phyloP scores from a whole-genome alignment of 1,284 basidiomycete species.

The Boletus subluridellus region DNA sequence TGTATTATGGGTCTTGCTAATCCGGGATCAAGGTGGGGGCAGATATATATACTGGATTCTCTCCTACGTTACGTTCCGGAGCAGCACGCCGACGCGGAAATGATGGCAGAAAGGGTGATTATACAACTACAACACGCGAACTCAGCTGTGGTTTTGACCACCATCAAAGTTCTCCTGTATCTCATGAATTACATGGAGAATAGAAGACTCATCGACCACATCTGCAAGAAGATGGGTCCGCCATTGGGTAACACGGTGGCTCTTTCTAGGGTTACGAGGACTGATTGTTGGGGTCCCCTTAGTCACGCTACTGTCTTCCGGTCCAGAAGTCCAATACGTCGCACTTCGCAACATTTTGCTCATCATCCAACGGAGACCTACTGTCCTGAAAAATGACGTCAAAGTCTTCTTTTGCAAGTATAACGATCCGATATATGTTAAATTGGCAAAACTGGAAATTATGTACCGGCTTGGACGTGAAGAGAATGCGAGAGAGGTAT shows the following conservation, averaged over 20 bases:
- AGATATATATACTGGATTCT: constrained; percentile 97
- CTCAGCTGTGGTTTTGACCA: constrained; percentile 91
- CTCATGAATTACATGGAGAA: constrained; percentile 99
- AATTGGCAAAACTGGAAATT: constrained; percentile 97
- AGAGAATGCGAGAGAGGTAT: constrained; percentile 86
- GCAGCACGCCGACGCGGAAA: constrained; percentile 83
- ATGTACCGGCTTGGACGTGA: constrained; percentile 94
- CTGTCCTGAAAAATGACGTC: constrained; percentile 94
- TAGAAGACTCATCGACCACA: constrained; percentile 77
- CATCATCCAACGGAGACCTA: constrained; percentile 91
- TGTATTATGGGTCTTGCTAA: constrained; percentile 9
- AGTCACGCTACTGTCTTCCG: constrained; percentile 94
- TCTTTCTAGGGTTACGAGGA: constrained; percentile 1
- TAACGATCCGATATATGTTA: constrained; percentile 99
- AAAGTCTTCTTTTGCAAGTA: constrained; percentile 99
- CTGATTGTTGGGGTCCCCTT: constrained; percentile 7
- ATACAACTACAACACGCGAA: constrained; percentile 91
- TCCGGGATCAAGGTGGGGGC: constrained; percentile 77
- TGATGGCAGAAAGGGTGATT: constrained; percentile 90
- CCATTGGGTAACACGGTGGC: constrained; percentile 67
- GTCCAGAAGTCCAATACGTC: constrained; percentile 98
- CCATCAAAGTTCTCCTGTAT: constrained; percentile 93
- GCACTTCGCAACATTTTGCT: constrained; percentile 95
- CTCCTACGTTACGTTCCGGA: constrained; percentile 92
- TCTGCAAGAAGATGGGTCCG: constrained; percentile 97